These are phyloP conservation scores for Acacia confusa DNA, from an alignment of 306 rosid species.

Conservation along the genomic window DNA sequence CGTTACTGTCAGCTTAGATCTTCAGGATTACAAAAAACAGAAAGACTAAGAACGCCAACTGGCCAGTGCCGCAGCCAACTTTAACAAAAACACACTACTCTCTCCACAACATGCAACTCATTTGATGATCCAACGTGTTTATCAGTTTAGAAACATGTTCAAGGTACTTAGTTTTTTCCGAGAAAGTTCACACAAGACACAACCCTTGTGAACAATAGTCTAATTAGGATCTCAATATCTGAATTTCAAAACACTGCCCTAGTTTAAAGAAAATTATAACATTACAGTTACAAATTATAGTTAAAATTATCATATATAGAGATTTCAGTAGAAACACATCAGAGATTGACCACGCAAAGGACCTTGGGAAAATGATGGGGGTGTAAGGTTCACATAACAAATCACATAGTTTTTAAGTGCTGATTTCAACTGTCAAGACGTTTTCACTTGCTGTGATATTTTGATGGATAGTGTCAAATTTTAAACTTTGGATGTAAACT, in stretches of 20 bases:
- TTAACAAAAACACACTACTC: not conserved
- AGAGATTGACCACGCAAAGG: not conserved
- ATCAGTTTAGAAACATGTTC: not conserved
- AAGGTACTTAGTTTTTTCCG: not conserved
- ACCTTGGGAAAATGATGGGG: not conserved
- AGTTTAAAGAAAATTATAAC: not conserved
- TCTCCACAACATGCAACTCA: not conserved
- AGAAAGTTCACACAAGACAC: not conserved
- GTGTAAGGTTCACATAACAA: not conserved
- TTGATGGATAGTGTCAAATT: no score
- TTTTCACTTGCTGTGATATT: not conserved
- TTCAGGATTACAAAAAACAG: not conserved
- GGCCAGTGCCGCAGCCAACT: not conserved
- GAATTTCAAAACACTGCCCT: not conserved
- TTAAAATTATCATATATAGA: not conserved
- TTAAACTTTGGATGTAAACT: not conserved
- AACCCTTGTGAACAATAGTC: not conserved
- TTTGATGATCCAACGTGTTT: not conserved
- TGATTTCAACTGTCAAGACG: not conserved
- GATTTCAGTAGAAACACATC: not conserved
- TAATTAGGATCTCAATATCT: not conserved
- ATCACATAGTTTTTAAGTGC: not conserved
- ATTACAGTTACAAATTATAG: not conserved
- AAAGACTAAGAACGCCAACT: not conserved
- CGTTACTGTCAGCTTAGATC: slow-evolving; percentile 8